Conservation (phyloP, 495 filamentous ascomycete species). For the Aspergillus bertholletiae region DNA sequence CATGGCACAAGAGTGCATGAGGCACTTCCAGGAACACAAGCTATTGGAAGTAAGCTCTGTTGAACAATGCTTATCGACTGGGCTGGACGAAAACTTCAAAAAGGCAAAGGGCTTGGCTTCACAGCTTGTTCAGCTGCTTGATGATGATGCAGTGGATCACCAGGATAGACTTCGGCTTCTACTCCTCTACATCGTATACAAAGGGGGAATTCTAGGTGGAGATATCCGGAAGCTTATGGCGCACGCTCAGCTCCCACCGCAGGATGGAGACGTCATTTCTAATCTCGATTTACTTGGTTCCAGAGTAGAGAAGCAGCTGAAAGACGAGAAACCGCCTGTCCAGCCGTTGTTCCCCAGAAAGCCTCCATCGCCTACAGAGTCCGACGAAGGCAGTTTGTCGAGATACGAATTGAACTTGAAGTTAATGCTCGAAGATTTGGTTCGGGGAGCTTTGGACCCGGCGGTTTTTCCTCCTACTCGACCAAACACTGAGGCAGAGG, state of each 20-base stretch:
- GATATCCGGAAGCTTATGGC: slow-evolving; percentile 82
- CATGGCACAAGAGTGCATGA: slow-evolving; percentile 99
- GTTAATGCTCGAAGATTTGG: slow-evolving; percentile 67
- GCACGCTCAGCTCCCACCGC: slow-evolving; percentile 72
- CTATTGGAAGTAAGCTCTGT: slow-evolving; percentile 80
- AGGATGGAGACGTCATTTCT: slow-evolving; percentile 66
- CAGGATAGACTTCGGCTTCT: slow-evolving; percentile 82
- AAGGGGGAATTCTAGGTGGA: slow-evolving; percentile 80
- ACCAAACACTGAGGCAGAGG: slow-evolving; percentile 65
- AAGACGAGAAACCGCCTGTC: slow-evolving; percentile 63
- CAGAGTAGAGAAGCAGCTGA: slow-evolving; percentile 67
- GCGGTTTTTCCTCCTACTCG: slow-evolving; percentile 76
- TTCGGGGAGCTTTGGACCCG: slow-evolving; percentile 52
- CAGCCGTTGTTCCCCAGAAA: slow-evolving; percentile 67
- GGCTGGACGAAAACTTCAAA: slow-evolving; percentile 86
- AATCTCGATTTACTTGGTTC: slow-evolving; percentile 84
- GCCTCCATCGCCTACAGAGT: slow-evolving; percentile 36
- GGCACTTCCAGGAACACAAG: slow-evolving; percentile 78
- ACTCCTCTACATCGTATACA: slow-evolving; percentile 79
- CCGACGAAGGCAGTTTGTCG: slow-evolving; percentile 51
- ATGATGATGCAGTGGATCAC: slow-evolving; percentile 66
- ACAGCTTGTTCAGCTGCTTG: slow-evolving; percentile 78
- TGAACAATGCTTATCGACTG: slow-evolving; percentile 85
- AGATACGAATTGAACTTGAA: slow-evolving; percentile 53
- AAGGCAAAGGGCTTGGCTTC: slow-evolving; percentile 87